Percentiles rank a stretch among this genome's conserved stretches.
phyloP scores from a whole-genome alignment of 148 eudicot genomes.

The Rhododendron ovatum region DNA sequence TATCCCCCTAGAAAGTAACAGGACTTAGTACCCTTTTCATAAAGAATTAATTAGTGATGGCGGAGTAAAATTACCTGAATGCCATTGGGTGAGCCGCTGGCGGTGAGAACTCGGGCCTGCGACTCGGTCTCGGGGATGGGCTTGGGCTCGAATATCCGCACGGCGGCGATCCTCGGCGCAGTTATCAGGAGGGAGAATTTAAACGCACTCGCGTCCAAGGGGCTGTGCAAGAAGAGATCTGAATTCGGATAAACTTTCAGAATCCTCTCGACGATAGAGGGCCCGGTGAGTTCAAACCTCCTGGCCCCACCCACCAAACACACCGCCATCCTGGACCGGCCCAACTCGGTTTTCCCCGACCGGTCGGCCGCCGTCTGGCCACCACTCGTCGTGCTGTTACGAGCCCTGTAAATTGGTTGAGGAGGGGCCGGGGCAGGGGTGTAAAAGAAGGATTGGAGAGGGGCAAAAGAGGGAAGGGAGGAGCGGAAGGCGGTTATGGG shows the following conservation, averaged over 20 bases:
- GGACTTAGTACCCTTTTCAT: neutral
- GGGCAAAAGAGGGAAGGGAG: slow-evolving; percentile 13
- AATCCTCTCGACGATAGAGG: slow-evolving; percentile 62
- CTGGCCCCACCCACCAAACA: slow-evolving; percentile 91
- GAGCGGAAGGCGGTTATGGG: too few species aligned
- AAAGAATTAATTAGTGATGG: neutral
- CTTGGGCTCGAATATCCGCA: slow-evolving; percentile 50
- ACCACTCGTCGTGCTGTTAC: neutral
- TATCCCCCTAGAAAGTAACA: neutral
- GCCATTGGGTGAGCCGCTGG: slow-evolving; percentile 82
- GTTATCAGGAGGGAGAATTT: slow-evolving; percentile 52
- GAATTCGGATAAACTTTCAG: slow-evolving; percentile 47
- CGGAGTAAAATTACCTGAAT: slow-evolving; percentile 58
- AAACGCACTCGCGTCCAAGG: slow-evolving; percentile 56
- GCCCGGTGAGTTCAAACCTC: slow-evolving; percentile 85
- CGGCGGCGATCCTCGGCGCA: slow-evolving; percentile 45
- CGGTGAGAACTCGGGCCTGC: slow-evolving; percentile 62
- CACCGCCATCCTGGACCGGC: slow-evolving; percentile 64
- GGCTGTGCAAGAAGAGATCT: slow-evolving; percentile 73
- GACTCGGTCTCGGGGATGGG: slow-evolving; percentile 54
- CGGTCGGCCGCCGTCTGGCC: neutral
- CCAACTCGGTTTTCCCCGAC: slow-evolving; percentile 12
- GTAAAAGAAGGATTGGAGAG: slow-evolving; percentile 14
- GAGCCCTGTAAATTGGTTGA: neutral
- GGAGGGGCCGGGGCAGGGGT: neutral